Evolutionary conservation across 2,329 filamentous ascomycete species (phyloP).

Genomic region (Hypoxylon sp.): DNA sequence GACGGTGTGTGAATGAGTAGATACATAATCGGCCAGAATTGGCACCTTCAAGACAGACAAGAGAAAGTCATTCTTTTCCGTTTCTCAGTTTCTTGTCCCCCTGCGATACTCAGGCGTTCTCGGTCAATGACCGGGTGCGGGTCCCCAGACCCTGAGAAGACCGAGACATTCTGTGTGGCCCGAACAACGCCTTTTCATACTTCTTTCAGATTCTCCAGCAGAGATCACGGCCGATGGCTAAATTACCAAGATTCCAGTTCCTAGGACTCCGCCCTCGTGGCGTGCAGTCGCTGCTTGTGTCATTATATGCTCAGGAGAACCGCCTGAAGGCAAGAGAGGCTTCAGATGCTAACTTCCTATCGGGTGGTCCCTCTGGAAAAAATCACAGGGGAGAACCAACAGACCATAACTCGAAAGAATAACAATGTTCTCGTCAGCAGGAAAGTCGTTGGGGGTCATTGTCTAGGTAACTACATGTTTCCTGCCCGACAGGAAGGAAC

Average conservation of each 20-base stretch:
- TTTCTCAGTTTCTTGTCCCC: constrained; percentile 12
- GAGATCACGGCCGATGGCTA: no score
- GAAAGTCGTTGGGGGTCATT: neutral
- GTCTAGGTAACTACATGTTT: neutral
- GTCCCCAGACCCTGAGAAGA: no score
- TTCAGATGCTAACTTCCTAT: neutral
- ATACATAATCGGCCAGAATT: constrained; percentile 46
- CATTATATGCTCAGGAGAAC: neutral
- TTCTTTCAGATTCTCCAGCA: neutral
- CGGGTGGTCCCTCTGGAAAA: no score
- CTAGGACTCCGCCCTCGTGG: neutral
- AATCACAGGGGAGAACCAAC: neutral
- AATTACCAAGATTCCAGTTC: no score
- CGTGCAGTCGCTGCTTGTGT: no score
- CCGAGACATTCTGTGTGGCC: no score
- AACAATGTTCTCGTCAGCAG: neutral
- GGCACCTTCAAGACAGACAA: constrained; percentile 36
- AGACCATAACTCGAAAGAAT: neutral
- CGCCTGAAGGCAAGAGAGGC: neutral
- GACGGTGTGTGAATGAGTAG: constrained; percentile 28
- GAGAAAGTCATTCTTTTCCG: constrained; percentile 18
- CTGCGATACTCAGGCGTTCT: neutral
- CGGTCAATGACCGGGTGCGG: no score
- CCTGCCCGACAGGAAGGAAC: neutral
- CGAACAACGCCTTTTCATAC: neutral